phyloP scores from a whole-genome alignment of 176 grass and related monocot species.

The Musa beccarii region DNA sequence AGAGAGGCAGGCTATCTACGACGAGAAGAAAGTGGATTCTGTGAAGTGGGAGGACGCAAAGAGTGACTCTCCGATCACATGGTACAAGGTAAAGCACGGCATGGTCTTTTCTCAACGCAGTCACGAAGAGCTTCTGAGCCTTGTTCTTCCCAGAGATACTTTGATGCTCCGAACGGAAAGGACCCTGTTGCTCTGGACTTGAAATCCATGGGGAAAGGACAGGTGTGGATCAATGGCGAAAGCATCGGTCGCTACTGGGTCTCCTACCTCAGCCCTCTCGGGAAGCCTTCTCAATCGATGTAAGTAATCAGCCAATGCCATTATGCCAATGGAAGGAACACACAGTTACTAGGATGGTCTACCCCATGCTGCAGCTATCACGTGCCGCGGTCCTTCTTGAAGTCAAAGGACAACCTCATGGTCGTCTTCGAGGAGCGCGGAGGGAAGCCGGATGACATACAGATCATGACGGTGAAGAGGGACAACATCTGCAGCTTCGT shows the following conservation, averaged over 20 bases:
- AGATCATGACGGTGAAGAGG: conserved; percentile 51
- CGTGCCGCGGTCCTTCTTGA: conserved; percentile 61
- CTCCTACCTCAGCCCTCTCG: conserved; percentile 37
- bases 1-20: conserved; percentile 52
- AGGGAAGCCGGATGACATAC: conserved; percentile 56
- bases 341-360: background rate
- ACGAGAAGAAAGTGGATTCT: conserved; percentile 25
- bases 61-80: conserved; percentile 35
- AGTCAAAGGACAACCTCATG: conserved; percentile 62
- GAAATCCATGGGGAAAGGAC: conserved; percentile 75
- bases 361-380: conserved; percentile 39
- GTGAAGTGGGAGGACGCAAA: conserved; percentile 32
- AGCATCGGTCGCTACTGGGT: conserved; percentile 60
- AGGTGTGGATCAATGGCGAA: conserved; percentile 55
- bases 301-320: conserved; percentile 22
- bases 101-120: too few relatives aligned
- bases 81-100: conserved; percentile 66
- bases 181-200: conserved; percentile 67
- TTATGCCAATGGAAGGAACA: background rate
- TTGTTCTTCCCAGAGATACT: conserved; percentile 49
- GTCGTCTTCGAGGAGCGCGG: conserved; percentile 80
- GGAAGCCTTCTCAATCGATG: conserved; percentile 61
- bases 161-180: conserved; percentile 57
- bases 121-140: too few relatives aligned
- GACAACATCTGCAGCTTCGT: conserved; percentile 73